These are phyloP conservation scores for Senecio squalidus DNA, from an alignment of 140 eudicot genomes.

Conservation along the genomic window DNA sequence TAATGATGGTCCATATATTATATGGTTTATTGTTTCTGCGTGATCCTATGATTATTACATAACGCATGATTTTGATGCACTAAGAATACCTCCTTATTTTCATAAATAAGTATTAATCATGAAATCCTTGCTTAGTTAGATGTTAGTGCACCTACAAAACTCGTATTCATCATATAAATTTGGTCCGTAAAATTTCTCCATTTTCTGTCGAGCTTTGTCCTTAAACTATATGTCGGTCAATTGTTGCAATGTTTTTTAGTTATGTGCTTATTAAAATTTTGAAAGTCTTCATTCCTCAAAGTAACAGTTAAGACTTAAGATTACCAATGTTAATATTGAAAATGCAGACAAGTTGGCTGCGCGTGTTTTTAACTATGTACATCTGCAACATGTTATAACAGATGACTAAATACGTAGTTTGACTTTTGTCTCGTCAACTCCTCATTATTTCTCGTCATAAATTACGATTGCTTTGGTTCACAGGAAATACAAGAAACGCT, in stretches of 20 bases:
- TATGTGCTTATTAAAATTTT: not conserved
- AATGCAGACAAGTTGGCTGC: not conserved
- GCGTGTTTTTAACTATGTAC: not conserved
- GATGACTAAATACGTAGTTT: not conserved
- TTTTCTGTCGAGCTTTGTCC: too few relatives aligned
- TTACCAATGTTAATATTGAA: not conserved
- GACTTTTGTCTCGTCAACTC: not conserved
- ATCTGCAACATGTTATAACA: not conserved
- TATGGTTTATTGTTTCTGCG: too few relatives aligned
- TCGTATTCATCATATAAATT: not conserved
- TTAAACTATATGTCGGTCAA: too few relatives aligned
- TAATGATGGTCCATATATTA: not conserved
- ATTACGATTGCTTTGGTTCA: slow-evolving; percentile 8
- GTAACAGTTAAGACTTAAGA: too few relatives aligned
- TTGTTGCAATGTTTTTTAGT: not conserved
- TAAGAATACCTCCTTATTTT: not conserved
- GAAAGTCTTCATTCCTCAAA: too few relatives aligned
- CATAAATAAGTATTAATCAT: not conserved
- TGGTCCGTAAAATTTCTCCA: not conserved
- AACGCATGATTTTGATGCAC: not conserved
- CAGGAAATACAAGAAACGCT: slow-evolving; percentile 84
- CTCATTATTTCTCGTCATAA: not conserved
- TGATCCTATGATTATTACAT: too few relatives aligned
- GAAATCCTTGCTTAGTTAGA: not conserved
- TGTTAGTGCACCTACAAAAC: not conserved